These are phyloP conservation scores for Leptographium galeiforme DNA, from an alignment of 2,329 filamentous ascomycete species.

Conservation along the genomic window DNA sequence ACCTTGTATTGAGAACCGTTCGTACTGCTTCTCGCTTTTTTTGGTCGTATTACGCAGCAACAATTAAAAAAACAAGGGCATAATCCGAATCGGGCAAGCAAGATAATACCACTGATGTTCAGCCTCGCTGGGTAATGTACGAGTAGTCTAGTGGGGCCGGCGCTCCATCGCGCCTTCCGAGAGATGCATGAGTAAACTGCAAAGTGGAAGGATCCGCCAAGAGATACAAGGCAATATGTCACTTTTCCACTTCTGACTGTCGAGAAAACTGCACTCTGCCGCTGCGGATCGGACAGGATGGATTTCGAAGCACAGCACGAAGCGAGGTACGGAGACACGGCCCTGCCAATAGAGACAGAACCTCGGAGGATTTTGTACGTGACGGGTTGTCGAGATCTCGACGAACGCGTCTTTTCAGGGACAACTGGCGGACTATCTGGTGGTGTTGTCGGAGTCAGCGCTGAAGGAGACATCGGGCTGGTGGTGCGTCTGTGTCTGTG, in stretches of 20 bases:
- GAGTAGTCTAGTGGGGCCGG: too few species aligned
- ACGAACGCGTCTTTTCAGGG: slow-evolving; percentile 32
- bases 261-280: too few species aligned
- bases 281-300: too few species aligned
- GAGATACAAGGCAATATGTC: too few species aligned
- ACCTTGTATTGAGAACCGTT: not conserved
- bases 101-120: not conserved
- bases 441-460: slow-evolving; percentile 38
- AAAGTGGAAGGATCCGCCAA: too few species aligned
- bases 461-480: slow-evolving; percentile 32
- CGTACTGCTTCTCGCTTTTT: not conserved
- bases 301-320: too few species aligned
- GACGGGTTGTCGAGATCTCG: slow-evolving; percentile 35
- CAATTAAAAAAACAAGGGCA: not conserved
- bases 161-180: too few species aligned
- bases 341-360: not conserved
- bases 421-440: slow-evolving; percentile 28
- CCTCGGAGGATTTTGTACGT: not conserved
- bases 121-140: too few species aligned
- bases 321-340: too few species aligned
- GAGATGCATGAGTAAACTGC: too few species aligned
- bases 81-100: not conserved
- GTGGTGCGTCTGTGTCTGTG: slow-evolving; percentile 14
- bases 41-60: not conserved
- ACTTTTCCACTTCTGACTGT: too few species aligned